These are phyloP conservation scores for Xylaria sp. DNA, from an alignment of 2,329 filamentous ascomycete species.

Conservation along the genomic window DNA sequence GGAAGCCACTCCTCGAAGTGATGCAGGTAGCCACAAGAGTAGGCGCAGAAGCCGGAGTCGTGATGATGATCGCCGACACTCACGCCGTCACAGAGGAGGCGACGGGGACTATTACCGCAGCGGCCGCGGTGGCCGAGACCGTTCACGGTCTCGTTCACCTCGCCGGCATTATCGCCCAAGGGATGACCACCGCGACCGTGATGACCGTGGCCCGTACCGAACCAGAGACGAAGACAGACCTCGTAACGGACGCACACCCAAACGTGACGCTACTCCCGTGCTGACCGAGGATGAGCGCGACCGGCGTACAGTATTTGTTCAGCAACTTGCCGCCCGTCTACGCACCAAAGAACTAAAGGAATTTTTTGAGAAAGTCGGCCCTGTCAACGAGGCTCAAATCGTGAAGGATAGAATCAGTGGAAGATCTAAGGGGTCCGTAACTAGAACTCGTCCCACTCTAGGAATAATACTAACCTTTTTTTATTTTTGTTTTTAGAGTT, in stretches of 20 bases:
- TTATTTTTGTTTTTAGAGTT: constrained; percentile 64
- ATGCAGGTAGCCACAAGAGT: constrained; percentile 80
- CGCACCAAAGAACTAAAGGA: constrained; percentile 89
- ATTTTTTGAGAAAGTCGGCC: constrained; percentile 94
- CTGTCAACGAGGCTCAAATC: constrained; percentile 96
- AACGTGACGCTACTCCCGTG: constrained; percentile 67
- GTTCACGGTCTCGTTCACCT: constrained; percentile 75
- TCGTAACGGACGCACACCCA: constrained; percentile 44
- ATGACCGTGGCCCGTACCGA: constrained; percentile 60
- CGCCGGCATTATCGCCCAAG: constrained; percentile 63
- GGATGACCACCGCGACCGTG: constrained; percentile 60
- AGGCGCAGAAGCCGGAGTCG: constrained; percentile 80
- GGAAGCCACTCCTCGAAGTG: constrained; percentile 72
- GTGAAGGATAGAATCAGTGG: constrained; percentile 97
- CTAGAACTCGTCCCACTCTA: background rate
- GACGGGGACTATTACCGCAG: constrained; percentile 76
- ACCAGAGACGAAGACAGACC: constrained; percentile 56
- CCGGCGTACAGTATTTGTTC: constrained; percentile 95
- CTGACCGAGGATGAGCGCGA: constrained; percentile 95
- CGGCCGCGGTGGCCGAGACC: constrained; percentile 60
- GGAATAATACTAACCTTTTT: constrained; percentile 34
- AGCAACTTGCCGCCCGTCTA: constrained; percentile 93
- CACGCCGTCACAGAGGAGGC: constrained; percentile 70
- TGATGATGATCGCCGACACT: constrained; percentile 75
- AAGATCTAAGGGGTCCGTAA: constrained; percentile 89